phyloP scores from a whole-genome alignment of 805 yeast genomes.

The Kodamaea kaohsiungensis region DNA sequence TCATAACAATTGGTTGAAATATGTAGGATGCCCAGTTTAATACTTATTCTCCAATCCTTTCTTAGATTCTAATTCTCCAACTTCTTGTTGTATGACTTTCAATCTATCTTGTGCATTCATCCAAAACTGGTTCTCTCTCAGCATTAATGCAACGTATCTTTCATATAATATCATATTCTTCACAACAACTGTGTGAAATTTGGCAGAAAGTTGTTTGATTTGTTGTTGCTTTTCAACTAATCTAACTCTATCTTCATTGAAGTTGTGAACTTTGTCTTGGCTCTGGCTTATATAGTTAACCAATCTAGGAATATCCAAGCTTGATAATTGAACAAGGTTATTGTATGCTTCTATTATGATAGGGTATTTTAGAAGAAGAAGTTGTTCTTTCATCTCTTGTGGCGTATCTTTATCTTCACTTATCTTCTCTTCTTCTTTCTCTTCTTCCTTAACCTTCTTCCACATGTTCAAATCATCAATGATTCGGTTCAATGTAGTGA shows the following conservation, averaged over 20 bases:
- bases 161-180: slow-evolving; percentile 34
- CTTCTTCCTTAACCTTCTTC: slow-evolving; percentile 12
- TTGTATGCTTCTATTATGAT: slow-evolving; percentile 21
- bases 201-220: slow-evolving; percentile 17
- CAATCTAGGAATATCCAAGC: slow-evolving; percentile 21
- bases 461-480: slow-evolving; percentile 21
- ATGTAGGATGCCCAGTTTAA: not conserved
- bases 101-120: slow-evolving; percentile 20
- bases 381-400: slow-evolving; percentile 13
- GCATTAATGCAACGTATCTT: slow-evolving; percentile 22
- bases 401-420: not conserved
- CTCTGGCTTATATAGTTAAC: slow-evolving; percentile 19
- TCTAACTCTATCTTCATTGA: slow-evolving; percentile 11
- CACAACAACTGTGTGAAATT: slow-evolving; percentile 23
- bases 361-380: slow-evolving; percentile 23
- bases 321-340: slow-evolving; percentile 22
- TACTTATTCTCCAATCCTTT: slow-evolving; percentile 5
- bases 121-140: slow-evolving; percentile 31
- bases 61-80: not conserved
- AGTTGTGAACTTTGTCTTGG: slow-evolving; percentile 20
- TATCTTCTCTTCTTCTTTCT: not conserved
- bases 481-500: slow-evolving; percentile 19
- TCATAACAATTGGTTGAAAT: not conserved
- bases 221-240: slow-evolving; percentile 10
- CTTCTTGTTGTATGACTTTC: not conserved